phyloP scores from a whole-genome alignment of 2,329 filamentous ascomycete species.

The Stagonosporopsis chrysanthemi region DNA sequence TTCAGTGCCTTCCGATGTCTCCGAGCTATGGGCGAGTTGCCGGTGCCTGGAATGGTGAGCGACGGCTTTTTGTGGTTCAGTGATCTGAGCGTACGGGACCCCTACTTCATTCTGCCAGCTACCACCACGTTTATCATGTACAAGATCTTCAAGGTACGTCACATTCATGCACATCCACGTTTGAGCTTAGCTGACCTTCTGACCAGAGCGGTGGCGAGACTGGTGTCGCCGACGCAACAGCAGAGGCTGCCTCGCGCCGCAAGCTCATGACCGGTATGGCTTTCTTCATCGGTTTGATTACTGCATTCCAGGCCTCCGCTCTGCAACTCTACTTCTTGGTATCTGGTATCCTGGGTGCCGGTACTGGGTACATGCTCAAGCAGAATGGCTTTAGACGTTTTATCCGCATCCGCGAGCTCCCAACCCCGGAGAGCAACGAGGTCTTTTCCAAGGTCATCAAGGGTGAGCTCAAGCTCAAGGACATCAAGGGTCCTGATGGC shows the following conservation, averaged over 20 bases:
- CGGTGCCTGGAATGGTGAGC: slow-evolving; percentile 77
- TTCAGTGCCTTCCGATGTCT: slow-evolving; percentile 83
- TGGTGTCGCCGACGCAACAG: slow-evolving; percentile 43
- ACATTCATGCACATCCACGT: neutral
- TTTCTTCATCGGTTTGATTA: slow-evolving; percentile 60
- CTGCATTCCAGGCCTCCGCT: slow-evolving; percentile 62
- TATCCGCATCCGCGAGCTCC: slow-evolving; percentile 46
- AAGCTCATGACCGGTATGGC: slow-evolving; percentile 61
- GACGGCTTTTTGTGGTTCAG: slow-evolving; percentile 80
- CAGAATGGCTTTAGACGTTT: slow-evolving; percentile 45
- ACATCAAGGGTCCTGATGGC: slow-evolving; percentile 34
- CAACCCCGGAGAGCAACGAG: slow-evolving; percentile 33
- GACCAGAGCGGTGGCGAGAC: slow-evolving; percentile 59
- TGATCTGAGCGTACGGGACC: slow-evolving; percentile 79
- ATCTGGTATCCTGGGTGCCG: slow-evolving; percentile 51
- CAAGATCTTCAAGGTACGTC: slow-evolving; percentile 65
- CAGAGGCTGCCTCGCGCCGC: slow-evolving; percentile 24
- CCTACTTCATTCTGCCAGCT: slow-evolving; percentile 76
- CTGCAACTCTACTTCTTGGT: slow-evolving; percentile 70
- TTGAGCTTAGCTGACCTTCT: slow-evolving; percentile 29
- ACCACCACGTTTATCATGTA: slow-evolving; percentile 65
- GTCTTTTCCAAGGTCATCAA: slow-evolving; percentile 37
- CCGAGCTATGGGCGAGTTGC: slow-evolving; percentile 75
- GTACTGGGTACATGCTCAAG: slow-evolving; percentile 51
- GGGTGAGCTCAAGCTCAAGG: slow-evolving; percentile 36